Conservation (phyloP, 2,329 filamentous ascomycete species). For the Colletotrichum nymphaeae region DNA sequence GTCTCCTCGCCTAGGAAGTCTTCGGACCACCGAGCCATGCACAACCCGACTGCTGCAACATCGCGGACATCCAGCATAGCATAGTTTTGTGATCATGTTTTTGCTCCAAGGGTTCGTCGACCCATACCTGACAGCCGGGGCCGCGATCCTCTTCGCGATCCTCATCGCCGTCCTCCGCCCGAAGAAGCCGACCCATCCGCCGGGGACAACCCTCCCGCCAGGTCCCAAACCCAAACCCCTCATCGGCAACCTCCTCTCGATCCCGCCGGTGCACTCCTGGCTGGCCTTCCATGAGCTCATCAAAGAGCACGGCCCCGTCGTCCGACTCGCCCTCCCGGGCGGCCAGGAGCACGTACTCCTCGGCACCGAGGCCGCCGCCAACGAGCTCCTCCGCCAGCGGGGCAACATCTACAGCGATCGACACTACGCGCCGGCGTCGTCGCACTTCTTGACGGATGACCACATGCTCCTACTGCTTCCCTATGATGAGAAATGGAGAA, state of each 20-base stretch:
- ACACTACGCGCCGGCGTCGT: slow-evolving; percentile 47
- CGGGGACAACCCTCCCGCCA: slow-evolving; percentile 27
- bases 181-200: slow-evolving; percentile 6
- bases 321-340: slow-evolving; percentile 54
- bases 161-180: background rate
- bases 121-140: slow-evolving; percentile 14
- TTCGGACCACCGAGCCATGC: background rate
- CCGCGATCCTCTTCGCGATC: slow-evolving; percentile 10
- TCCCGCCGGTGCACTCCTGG: slow-evolving; percentile 51
- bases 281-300: slow-evolving; percentile 52
- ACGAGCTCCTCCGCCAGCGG: slow-evolving; percentile 53
- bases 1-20: background rate
- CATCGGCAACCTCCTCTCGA: slow-evolving; percentile 48
- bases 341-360: slow-evolving; percentile 49
- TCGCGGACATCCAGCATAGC: background rate
- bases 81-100: background rate
- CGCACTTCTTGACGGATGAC: slow-evolving; percentile 45
- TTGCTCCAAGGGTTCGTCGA: background rate
- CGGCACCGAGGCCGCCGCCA: slow-evolving; percentile 51
- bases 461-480: slow-evolving; percentile 45
- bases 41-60: background rate
- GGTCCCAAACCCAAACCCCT: slow-evolving; percentile 29
- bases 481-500: slow-evolving; percentile 38
- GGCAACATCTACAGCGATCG: slow-evolving; percentile 51
- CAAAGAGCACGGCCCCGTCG: slow-evolving; percentile 52